Conservation (phyloP, 2,329 filamentous ascomycete species). For the Metarhizium guizhouense region DNA sequence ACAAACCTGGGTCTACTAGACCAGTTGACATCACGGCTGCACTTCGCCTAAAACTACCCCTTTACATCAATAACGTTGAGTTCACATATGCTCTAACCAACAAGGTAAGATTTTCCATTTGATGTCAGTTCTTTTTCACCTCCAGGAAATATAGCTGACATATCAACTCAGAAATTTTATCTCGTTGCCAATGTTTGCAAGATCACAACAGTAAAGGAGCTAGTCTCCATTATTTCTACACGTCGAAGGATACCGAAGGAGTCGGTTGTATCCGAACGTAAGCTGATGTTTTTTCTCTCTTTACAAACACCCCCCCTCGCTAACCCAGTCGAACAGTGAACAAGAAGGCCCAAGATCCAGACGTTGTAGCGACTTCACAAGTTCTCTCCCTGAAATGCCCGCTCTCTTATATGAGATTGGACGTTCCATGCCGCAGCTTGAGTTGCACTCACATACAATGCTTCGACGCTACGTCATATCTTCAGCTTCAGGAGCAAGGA, state of each 20-base stretch:
- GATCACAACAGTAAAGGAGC: conserved; percentile 58
- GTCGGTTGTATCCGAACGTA: conserved; percentile 77
- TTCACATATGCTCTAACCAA: conserved; percentile 88
- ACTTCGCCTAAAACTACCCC: conserved; percentile 55
- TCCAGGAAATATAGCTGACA: conserved; percentile 10
- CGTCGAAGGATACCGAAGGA: conserved; percentile 70
- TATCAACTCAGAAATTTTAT: conserved; percentile 53
- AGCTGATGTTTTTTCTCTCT: conserved; percentile 20
- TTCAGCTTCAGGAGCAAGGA: conserved; percentile 90
- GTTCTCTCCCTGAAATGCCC: conserved; percentile 91
- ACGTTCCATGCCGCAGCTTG: conserved; percentile 68
- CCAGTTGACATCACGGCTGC: conserved; percentile 82
- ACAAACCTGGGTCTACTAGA: conserved; percentile 88
- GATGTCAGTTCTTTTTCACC: neutral
- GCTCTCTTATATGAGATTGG: conserved; percentile 74
- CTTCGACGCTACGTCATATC: conserved; percentile 86
- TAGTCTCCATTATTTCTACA: conserved; percentile 58
- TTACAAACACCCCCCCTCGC: neutral
- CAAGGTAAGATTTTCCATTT: conserved; percentile 50
- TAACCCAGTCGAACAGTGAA: conserved; percentile 48
- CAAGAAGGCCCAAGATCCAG: conserved; percentile 72
- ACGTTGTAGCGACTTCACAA: conserved; percentile 81
- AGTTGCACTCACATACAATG: conserved; percentile 86
- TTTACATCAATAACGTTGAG: conserved; percentile 67
- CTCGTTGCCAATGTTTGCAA: conserved; percentile 69